Conservation (phyloP, 305 asterid species). For the Coffea humblotiana region DNA sequence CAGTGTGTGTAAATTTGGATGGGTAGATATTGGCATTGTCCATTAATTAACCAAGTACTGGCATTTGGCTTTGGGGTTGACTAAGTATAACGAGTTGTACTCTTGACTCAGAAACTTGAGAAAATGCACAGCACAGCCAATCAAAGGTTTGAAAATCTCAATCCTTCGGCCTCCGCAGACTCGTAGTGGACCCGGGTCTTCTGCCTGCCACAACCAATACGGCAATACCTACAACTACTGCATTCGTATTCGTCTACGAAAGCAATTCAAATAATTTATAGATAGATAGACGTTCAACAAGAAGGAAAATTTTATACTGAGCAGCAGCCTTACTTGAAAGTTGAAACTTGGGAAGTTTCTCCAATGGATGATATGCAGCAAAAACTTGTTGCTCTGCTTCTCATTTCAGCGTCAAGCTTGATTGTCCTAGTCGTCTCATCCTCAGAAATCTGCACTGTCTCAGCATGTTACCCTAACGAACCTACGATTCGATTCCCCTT, state of each 20-base stretch:
- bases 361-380: constrained; percentile 28
- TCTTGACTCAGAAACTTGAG: background rate
- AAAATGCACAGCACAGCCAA: background rate
- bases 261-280: background rate
- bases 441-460: constrained; percentile 27
- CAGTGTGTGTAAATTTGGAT: background rate
- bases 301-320: background rate
- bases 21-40: background rate
- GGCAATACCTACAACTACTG: too few relatives aligned
- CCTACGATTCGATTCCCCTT: constrained; percentile 58
- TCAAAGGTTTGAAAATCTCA: background rate
- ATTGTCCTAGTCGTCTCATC: constrained; percentile 17
- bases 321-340: background rate
- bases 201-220: too few relatives aligned
- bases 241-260: too few relatives aligned
- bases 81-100: background rate
- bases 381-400: constrained; percentile 20
- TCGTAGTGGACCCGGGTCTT: background rate
- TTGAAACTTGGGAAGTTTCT: background rate
- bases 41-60: background rate
- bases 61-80: background rate
- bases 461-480: constrained; percentile 28
- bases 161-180: background rate
- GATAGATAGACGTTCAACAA: too few relatives aligned
- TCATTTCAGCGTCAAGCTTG: constrained; percentile 2